A percentile compares a stretch with the other conserved stretches of the same genome.
Evolutionary conservation across 1,284 basidiomycete genomes (phyloP).

Genomic region (Singerocomus inundabilis): DNA sequence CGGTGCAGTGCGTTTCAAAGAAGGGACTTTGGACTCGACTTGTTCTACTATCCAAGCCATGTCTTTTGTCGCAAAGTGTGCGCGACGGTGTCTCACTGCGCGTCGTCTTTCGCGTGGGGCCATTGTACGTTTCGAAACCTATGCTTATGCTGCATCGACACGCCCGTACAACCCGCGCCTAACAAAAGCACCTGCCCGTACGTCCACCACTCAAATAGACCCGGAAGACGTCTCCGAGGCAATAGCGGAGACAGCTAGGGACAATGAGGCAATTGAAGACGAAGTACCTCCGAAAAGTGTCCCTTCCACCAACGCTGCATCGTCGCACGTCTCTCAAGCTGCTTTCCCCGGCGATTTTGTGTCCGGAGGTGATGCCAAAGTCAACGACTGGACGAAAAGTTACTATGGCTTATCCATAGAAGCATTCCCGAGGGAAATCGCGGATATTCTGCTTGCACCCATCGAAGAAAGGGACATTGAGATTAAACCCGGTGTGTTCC

Average conservation of each 20-base stretch:
- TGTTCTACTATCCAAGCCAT: constrained; percentile 2
- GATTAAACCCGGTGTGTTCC: constrained; percentile 81
- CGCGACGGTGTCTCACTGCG: constrained; percentile 9
- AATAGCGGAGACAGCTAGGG: constrained; percentile 15
- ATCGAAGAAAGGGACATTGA: constrained; percentile 82
- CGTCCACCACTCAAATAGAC: constrained; percentile 15
- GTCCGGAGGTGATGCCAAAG: constrained; percentile 18
- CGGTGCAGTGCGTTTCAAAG: constrained; percentile 9
- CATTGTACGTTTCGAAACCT: neutral
- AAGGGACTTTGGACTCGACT: too few species aligned
- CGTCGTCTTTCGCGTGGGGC: constrained; percentile 3
- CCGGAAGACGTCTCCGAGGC: constrained; percentile 23
- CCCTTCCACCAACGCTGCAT: constrained; percentile 9
- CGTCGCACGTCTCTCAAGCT: constrained; percentile 17
- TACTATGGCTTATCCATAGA: constrained; percentile 80
- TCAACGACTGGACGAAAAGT: constrained; percentile 84
- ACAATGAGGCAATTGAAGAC: constrained; percentile 6
- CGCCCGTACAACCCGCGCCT: constrained; percentile 21
- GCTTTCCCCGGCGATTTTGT: constrained; percentile 29
- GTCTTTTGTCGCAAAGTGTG: constrained; percentile 18
- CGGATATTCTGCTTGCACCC: constrained; percentile 74
- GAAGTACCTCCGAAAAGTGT: constrained; percentile 10
- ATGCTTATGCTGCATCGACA: constrained; percentile 21
- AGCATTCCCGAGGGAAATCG: constrained; percentile 78
- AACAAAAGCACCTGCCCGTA: constrained; percentile 32